A percentile compares a stretch with the other conserved stretches of the same genome.
phyloP scores from a whole-genome alignment of 2,329 filamentous ascomycete genomes.

The Laburnicola sp. region DNA sequence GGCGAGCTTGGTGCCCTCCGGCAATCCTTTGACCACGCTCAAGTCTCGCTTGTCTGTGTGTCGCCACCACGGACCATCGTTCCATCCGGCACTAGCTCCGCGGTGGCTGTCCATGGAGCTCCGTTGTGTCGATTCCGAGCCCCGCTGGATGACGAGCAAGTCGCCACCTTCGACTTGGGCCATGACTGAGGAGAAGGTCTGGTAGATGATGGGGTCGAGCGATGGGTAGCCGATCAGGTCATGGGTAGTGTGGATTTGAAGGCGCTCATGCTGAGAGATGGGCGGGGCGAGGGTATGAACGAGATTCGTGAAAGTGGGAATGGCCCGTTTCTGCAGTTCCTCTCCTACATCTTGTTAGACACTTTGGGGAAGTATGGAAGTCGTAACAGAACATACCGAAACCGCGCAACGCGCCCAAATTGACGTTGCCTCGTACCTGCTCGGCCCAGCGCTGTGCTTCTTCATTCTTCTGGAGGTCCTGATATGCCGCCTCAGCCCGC shows the following conservation, averaged over 20 bases:
- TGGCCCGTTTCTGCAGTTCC: conserved; percentile 68
- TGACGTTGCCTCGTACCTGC: conserved; percentile 89
- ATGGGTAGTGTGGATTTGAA: conserved; percentile 96
- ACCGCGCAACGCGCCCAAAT: conserved; percentile 75
- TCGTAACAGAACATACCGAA: conserved; percentile 60
- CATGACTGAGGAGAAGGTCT: conserved; percentile 94
- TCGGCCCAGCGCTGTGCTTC: conserved; percentile 96
- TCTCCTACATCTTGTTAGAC: conserved; percentile 63
- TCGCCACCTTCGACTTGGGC: conserved; percentile 98
- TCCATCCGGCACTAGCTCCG: conserved; percentile 71
- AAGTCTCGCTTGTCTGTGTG: conserved; percentile 72
- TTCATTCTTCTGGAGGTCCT: conserved; percentile 93
- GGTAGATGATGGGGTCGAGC: conserved; percentile 88
- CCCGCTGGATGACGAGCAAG: conserved; percentile 89
- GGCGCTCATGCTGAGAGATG: conserved; percentile 93
- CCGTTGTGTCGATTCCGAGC: conserved; percentile 77
- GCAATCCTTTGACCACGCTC: conserved; percentile 75
- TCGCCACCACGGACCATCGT: conserved; percentile 96
- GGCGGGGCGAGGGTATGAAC: conserved; percentile 94
- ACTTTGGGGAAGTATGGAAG: background rate
- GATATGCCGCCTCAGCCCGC: conserved; percentile 88
- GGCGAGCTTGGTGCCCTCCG: conserved; percentile 88
- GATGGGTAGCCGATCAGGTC: conserved; percentile 93
- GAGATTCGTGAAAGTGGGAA: conserved; percentile 93
- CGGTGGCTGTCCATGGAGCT: conserved; percentile 63